Conservation (phyloP, 306 rosid genomes). For the Potentilla sterilis region DNA sequence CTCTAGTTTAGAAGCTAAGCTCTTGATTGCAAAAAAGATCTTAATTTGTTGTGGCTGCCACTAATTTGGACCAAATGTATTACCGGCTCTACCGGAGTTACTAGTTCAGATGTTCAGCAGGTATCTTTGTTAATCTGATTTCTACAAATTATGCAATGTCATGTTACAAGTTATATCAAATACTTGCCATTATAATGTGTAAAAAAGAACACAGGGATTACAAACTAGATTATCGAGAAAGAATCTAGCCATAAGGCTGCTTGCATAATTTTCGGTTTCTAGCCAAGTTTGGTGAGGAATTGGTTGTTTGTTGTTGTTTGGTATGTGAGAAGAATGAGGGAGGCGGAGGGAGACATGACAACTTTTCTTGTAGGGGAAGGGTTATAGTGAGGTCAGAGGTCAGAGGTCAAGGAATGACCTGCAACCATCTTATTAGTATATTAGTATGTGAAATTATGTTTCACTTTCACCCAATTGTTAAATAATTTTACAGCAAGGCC, state of each 20-base stretch:
- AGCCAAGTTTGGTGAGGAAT: not conserved
- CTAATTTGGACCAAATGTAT: not conserved
- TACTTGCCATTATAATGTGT: not conserved
- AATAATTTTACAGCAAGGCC: constrained; percentile 69
- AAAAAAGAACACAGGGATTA: not conserved
- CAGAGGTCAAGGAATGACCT: not conserved
- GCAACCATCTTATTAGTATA: not conserved
- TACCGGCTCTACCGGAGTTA: not conserved
- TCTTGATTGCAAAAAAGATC: not conserved
- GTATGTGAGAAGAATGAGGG: not conserved
- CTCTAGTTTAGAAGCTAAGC: not conserved
- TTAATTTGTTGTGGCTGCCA: not conserved
- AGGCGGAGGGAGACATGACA: not conserved
- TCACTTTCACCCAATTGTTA: not conserved
- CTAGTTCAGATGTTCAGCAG: not conserved
- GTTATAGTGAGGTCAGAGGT: not conserved
- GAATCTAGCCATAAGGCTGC: not conserved
- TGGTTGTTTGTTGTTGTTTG: not conserved
- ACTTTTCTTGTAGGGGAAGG: not conserved
- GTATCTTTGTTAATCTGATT: not conserved
- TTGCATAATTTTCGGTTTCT: not conserved
- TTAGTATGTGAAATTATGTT: not conserved
- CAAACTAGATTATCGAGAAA: not conserved
- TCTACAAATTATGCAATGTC: not conserved
- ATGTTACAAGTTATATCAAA: not conserved